A percentile compares a stretch with the other conserved stretches of the same genome.
These are phyloP conservation scores for Tulasnella sp. DNA, from an alignment of 768 basidiomycete species.

Conservation along the genomic window DNA sequence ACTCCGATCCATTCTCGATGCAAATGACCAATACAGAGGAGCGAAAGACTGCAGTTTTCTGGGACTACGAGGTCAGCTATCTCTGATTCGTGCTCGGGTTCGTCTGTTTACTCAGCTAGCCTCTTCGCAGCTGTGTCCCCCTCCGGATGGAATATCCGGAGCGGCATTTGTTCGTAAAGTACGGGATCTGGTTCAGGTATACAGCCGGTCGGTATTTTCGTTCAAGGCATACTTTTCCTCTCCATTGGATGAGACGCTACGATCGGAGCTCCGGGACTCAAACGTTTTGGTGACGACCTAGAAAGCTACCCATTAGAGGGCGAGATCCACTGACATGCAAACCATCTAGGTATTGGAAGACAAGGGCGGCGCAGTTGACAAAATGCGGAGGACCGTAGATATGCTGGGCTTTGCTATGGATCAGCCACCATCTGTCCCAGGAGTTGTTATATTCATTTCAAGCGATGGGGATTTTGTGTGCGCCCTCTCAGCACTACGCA, in stretches of 20 bases:
- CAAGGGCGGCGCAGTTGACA: not conserved
- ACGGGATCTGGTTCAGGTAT: not conserved
- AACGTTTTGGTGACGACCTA: not conserved
- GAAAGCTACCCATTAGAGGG: not conserved
- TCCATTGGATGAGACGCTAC: not conserved
- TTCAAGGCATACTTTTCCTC: conserved; percentile 2
- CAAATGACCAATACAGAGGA: not conserved
- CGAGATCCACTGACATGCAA: not conserved
- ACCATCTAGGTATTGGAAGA: not conserved
- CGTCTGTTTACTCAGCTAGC: not conserved
- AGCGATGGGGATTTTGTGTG: not conserved
- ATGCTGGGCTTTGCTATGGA: conserved; percentile 3
- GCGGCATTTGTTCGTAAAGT: not conserved
- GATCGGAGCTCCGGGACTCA: conserved; percentile 3
- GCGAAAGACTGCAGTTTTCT: not conserved
- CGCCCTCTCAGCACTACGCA: not conserved
- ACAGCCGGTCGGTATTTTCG: not conserved
- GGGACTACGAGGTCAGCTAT: not conserved
- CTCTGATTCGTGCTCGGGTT: not conserved
- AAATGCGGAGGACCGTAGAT: not conserved
- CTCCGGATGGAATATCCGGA: conserved; percentile 1
- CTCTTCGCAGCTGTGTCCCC: not conserved
- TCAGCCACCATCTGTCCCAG: not conserved
- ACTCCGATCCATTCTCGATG: conserved; percentile 10
- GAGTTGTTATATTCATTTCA: conserved; percentile 3